Evolutionary conservation across 1,284 basidiomycete species (phyloP), one percentile per base, ranked within the genome.

Genomic region (Somion occarium): DNA sequence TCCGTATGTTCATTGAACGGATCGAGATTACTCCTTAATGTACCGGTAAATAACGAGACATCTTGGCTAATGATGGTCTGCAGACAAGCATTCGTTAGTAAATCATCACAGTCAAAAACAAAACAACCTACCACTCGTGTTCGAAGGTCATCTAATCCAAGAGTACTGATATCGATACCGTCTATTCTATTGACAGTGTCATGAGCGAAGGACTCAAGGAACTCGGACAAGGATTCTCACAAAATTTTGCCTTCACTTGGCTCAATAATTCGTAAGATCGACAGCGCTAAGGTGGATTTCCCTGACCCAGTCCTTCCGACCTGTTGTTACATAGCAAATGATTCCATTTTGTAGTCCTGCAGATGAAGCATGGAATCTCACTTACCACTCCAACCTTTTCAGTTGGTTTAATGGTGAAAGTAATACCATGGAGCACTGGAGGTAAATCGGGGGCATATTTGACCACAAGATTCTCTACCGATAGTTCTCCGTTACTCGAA

Each of bases 31-130:
- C 85, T 86, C 30, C 86, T 74, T 24, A 96, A 78, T 0, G 89
- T 93, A 0, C 92, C 92, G n/a, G 81, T 80, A 69, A 94, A 94
- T 2, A 93, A 71, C 0, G 91, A 84, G 1, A 91, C 87, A 55
- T 93, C 88, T 69, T 91, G 88, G 49, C 85, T 88, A 55, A 91
- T 84, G 54, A 91, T 85, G 0, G 88, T 90, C 83, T 86, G 47
- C 1, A 3, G 23, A 44, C 12, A 43, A 47, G 45, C 15, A 34
- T 34, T n/a, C 7, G 38, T 34, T 15, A 44, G 19, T 5, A 18
- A 38, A 26, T 38, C 24, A 46, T 37, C 47, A 45, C 13, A 24
- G 42, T 26, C 19, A 47, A 39, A 22, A 38, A 11, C n/a, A 20
- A 26, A 52, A 19, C 23, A 37, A 66, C 76, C 59, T 57, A 83